Base-by-base conservation (phyloP, 1,284 basidiomycete species). In the Athelia psychrophila region DNA sequence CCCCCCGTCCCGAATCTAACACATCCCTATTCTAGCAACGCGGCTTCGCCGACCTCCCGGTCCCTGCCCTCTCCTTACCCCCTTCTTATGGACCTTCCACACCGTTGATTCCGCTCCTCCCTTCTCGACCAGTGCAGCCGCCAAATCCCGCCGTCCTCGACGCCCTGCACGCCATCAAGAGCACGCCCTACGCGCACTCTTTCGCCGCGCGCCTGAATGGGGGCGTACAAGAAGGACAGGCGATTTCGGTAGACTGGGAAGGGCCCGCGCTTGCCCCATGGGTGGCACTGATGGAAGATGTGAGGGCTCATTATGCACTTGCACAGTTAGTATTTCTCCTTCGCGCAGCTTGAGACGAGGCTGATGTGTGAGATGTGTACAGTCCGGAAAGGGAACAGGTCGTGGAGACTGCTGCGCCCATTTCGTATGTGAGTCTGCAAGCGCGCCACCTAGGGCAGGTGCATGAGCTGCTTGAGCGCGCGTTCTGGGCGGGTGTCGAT, bases 401-500 rank as follows among this genome's bases (percentile, higher is more conserved):
- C 25, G 55, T 60, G 15, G 75, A 80, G 56, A 54, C 57, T 0
- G 52, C 60, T 12, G 78, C 75, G 2, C 82, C 88, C 0, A 83
- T 91, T 52, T 73, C 73, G 6, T 91, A 90, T 56, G 73, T 76
- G n/a, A 74, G 77, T 19, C 72, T 91, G 18, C 78, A 79, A 47
- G 54, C 67, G n/a, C 72, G 60, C 44, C 87, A 91, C 63, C 66
- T 91, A 4, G 64, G 67, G 36, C 87, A 90, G 64, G 77, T 90
- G 3, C 84, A 91, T 54, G 84, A 86, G 47, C 66, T 91, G 12
- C 68, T 91, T 27, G 67, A 72, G 36, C 74, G 82, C 10, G 76
- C 73, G 0, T 91, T 91, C 64, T 91, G 88, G 88, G 71, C 76
- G 13, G 87, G 85, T 10, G 84, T 91, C 45, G 76, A 88, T 62